A percentile compares a stretch with the other conserved stretches of the same genome.
phyloP scores from a whole-genome alignment of 108 stramenopile species.

The Fistulifera pelliculosa region DNA sequence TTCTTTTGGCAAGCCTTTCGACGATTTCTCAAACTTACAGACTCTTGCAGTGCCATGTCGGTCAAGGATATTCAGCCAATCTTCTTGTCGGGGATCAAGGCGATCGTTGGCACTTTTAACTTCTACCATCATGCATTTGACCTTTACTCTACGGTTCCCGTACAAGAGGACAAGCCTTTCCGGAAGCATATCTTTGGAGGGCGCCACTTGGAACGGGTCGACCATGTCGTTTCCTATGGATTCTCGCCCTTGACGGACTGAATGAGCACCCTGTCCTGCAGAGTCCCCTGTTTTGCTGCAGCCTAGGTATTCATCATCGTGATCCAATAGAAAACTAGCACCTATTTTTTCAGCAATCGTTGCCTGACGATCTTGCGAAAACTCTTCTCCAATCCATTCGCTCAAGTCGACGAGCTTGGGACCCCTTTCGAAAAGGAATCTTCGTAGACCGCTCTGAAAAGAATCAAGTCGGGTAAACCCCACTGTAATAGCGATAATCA shows the following conservation, averaged over 20 bases:
- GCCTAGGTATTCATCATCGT: conserved; percentile 75
- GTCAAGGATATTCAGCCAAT: conserved; percentile 78
- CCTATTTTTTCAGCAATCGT: conserved; percentile 1
- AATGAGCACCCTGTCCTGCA: conserved; percentile 7
- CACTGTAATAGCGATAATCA: conserved; percentile 80
- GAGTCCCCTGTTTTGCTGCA: conserved; percentile 63
- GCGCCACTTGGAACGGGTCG: neutral
- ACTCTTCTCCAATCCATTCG: conserved; percentile 68
- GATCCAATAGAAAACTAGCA: conserved; percentile 36
- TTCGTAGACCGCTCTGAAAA: conserved; percentile 25
- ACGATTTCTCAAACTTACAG: conserved; percentile 56
- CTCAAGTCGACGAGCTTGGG: conserved; percentile 49
- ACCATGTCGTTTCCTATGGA: too few species aligned
- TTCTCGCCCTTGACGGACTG: too few species aligned
- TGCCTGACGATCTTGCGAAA: conserved; percentile 16
- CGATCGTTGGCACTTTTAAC: conserved; percentile 79
- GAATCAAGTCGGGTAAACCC: conserved; percentile 69
- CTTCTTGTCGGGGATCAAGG: conserved; percentile 70
- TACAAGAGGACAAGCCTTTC: conserved; percentile 30
- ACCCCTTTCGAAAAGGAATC: neutral
- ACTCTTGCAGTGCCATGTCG: conserved; percentile 47
- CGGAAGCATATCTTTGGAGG: conserved; percentile 25
- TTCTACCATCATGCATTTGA: conserved; percentile 72
- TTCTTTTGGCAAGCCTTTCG: neutral
- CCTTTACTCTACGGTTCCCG: conserved; percentile 26